These are phyloP conservation scores for Dianthus caryophyllus DNA, from an alignment of 148 eudicot genomes.

Conservation along the genomic window DNA sequence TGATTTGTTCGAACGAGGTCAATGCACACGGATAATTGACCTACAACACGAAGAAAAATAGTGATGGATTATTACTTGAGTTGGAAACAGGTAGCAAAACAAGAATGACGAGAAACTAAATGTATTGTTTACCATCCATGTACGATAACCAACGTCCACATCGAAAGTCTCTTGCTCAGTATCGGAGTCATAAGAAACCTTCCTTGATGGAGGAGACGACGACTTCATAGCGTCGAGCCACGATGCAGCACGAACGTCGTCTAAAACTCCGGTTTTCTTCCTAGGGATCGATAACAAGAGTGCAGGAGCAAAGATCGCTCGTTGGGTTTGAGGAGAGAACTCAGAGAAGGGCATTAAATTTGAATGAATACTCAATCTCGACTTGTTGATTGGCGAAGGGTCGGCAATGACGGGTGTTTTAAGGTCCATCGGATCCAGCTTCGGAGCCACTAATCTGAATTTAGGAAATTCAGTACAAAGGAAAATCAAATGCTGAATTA, in stretches of 20 bases:
- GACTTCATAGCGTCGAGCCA: slow-evolving; percentile 90
- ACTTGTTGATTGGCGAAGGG: slow-evolving; percentile 56
- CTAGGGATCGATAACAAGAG: slow-evolving; percentile 61
- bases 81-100: not conserved
- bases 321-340: slow-evolving; percentile 49
- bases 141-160: slow-evolving; percentile 45
- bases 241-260: slow-evolving; percentile 58
- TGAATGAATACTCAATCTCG: slow-evolving; percentile 59
- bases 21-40: slow-evolving; percentile 90
- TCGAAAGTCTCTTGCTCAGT: slow-evolving; percentile 41
- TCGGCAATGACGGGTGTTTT: slow-evolving; percentile 74
- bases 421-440: slow-evolving; percentile 61
- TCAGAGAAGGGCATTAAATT: slow-evolving; percentile 48
- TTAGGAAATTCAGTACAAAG: slow-evolving; percentile 5
- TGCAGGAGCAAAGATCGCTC: slow-evolving; percentile 40
- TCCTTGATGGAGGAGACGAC: slow-evolving; percentile 84
- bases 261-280: slow-evolving; percentile 61
- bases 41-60: slow-evolving; percentile 36
- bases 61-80: not conserved
- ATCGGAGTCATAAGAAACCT: slow-evolving; percentile 36
- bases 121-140: slow-evolving; percentile 61
- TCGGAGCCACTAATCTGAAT: slow-evolving; percentile 6
- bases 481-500: slow-evolving; percentile 3
- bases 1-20: slow-evolving; percentile 64
- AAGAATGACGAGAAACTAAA: not conserved